Evolutionary conservation across 2,329 filamentous ascomycete species (phyloP), one percentile per base, ranked within the genome.

Genomic region (Pseudogymnoascus sp.): DNA sequence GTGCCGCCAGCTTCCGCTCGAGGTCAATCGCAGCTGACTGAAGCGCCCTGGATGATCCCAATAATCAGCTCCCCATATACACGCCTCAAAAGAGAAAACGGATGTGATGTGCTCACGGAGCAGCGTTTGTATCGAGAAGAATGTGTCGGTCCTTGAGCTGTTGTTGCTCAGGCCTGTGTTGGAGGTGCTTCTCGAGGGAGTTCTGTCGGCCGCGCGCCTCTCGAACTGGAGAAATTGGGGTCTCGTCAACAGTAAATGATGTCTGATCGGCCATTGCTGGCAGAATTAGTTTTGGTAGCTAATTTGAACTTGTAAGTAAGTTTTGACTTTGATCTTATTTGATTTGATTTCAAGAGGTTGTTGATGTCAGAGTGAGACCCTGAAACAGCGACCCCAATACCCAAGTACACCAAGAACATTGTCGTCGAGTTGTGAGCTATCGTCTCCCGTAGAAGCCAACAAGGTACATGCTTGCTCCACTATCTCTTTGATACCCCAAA

Each of bases 101-200:
- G 45, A 10, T 52, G 26, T 33, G 15, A 52, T 52, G 26, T 30
- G 45, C 80, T 63, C 75, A 86, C 80, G 85, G 85, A 45, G 85
- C 85, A 65, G 83, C 82, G 67, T 77, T 84, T 2, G 83, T 87
- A 67, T 86, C 81, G 3, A 87, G 76, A 58, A 89, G 72, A 63
- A 89, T 89, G 68, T 88, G 82, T 63, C 82, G 75, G 65, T 86
- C 81, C 74, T 86, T 88, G 62, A 89, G 75, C 63, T 88, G 85
- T 69, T 86, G 77, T 12, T 73, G 69, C 56, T 79, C 82, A 21
- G 88, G 88, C 38, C 90, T 87, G 67, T 85, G 82, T 71, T 85
- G 81, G 59, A 90, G 78, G 68, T 89, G 83, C 67, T 85, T 83
- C 73, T 89, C 86, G 10, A 91, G 79, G 3, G 86, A 90, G 76